Evolutionary conservation across 2,329 filamentous ascomycete genomes (phyloP).

Genomic region (Fusarium continuum): DNA sequence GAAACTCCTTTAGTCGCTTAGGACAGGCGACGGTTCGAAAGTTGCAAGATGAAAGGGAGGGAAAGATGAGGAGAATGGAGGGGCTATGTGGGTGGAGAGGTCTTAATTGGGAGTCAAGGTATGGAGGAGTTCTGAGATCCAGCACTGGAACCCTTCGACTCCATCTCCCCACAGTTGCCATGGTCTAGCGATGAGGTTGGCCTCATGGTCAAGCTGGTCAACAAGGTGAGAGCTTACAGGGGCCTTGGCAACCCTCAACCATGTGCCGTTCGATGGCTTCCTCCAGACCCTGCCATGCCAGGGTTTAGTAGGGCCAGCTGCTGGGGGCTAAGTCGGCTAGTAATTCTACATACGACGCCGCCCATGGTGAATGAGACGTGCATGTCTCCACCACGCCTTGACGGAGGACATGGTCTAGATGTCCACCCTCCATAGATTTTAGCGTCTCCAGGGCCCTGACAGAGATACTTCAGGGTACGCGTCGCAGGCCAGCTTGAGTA

Average conservation of each 20-base stretch:
- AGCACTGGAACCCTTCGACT: slow-evolving; percentile 37
- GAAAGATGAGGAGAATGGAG: slow-evolving; percentile 45
- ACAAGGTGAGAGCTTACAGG: slow-evolving; percentile 22
- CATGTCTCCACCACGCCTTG: slow-evolving; percentile 34
- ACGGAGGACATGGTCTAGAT: slow-evolving; percentile 31
- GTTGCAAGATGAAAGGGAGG: slow-evolving; percentile 38
- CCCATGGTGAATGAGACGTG: slow-evolving; percentile 33
- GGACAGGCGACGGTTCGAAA: slow-evolving; percentile 38
- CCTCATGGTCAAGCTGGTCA: slow-evolving; percentile 36
- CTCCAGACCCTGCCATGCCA: slow-evolving; percentile 28
- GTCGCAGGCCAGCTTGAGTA: slow-evolving; percentile 28
- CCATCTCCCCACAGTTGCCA: slow-evolving; percentile 43
- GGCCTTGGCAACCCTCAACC: slow-evolving; percentile 23
- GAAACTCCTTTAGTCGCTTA: slow-evolving; percentile 41
- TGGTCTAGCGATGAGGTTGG: slow-evolving; percentile 34
- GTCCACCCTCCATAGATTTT: slow-evolving; percentile 38
- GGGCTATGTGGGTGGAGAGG: slow-evolving; percentile 44
- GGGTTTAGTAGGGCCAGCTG: slow-evolving; percentile 16
- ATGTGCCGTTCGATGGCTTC: slow-evolving; percentile 35
- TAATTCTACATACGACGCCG: slow-evolving; percentile 26
- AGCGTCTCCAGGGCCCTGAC: slow-evolving; percentile 36
- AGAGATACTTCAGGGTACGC: slow-evolving; percentile 41
- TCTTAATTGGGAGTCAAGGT: slow-evolving; percentile 47
- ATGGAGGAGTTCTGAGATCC: slow-evolving; percentile 41
- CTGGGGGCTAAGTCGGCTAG: slow-evolving; percentile 25